Base-by-base conservation (phyloP, 208 protist genomes). In the Leishmania turanica region DNA sequence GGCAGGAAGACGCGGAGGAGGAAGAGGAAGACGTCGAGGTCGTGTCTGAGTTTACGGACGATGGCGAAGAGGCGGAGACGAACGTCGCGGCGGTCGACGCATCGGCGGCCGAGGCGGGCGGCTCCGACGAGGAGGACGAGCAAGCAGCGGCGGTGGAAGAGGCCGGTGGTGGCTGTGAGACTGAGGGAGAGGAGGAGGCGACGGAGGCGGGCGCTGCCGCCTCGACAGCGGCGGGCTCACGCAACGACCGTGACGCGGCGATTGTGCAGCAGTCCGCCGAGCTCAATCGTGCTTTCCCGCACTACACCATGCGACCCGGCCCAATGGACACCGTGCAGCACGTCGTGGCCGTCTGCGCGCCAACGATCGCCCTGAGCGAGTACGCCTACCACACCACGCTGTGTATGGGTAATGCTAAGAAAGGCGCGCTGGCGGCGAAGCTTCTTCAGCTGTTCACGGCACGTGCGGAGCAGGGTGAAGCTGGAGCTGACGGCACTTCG, bases 381-480 rank as follows among this genome's bases (percentile, higher is more conserved):
- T 93, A 92, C 82, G 81, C 86, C 58, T 90, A 88, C 51, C 88
- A 89, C 56, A 66, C 78, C 8, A 82, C 88, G 53, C 79, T 95
- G 13, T 82, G 62, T 15, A 83, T 82, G 64, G 83, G 81, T 2
- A 88, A 69, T 21, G 75, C 82, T 4, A 93, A 93, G 80, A 93
- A 92, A 60, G 91, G 91, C 4, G 84, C 87, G 64, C 75, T 89
- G 31, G 87, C 84, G 15, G 69, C 15, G n/a, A 83, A 84, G 51
- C 51, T 87, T 47, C 54, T 87, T 49, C 77, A 72, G 53, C 42
- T 87, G 31, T 91, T 91, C 78, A 80, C 51, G 9, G 56, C 77
- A 53, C 62, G 79, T 31, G 78, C 82, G 49, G 34, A 75, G 75
- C 73, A 64, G 45, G 79, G 68, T 49, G 58, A 81, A n/a, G 19